Evolutionary conservation across 2,329 filamentous ascomycete genomes (phyloP), one percentile per base, ranked within the genome.

Genomic region (Golovinomyces cichoracearum): DNA sequence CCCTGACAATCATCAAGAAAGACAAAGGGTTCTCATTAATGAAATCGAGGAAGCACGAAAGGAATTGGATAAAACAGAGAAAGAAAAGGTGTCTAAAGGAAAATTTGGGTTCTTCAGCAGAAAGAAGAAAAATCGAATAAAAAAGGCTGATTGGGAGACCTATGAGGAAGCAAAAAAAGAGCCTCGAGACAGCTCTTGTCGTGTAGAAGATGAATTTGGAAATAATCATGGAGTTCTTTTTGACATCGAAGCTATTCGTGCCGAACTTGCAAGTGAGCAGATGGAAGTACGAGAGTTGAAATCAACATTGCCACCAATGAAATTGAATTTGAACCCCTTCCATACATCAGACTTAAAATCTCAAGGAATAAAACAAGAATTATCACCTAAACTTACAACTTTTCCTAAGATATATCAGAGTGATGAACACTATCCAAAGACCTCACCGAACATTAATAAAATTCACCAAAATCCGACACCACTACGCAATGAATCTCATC

Each of bases 41-140:
- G 90, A 98, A 64, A 93, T 98, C 48, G 88, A 95, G 61, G 86
- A 93, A 63, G 90, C 90, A 5, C 75, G 90, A 33, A 85, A 80
- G 60, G 77, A 90, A 57, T 71, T 93, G 3, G 85, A 93, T 58
- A 78, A 75, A 60, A 81, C 90, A 57, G 76, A 79, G 59, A 68
- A 66, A 55, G 76, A 78, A 58, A 68, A 66, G 55, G 71, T 71
- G 57, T 48, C 50, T 71, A 74, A 62, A 65, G 73, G 61, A 9
- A 65, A 66, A 38, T 85, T 88, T 57, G 74, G 76, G 31, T 74
- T 92, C 56, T 94, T 94, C 64, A 78, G 79, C 38, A 76, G 81
- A 45, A 85, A 83, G 58, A 85, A 83, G 58, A 80, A 80, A 63
- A 66, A 52, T 1, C 64, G 72, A 38, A 69, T 71, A 0, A 72